Evolutionary conservation across 768 basidiomycete species (phyloP).

Genomic region (Tulasnella sp.): DNA sequence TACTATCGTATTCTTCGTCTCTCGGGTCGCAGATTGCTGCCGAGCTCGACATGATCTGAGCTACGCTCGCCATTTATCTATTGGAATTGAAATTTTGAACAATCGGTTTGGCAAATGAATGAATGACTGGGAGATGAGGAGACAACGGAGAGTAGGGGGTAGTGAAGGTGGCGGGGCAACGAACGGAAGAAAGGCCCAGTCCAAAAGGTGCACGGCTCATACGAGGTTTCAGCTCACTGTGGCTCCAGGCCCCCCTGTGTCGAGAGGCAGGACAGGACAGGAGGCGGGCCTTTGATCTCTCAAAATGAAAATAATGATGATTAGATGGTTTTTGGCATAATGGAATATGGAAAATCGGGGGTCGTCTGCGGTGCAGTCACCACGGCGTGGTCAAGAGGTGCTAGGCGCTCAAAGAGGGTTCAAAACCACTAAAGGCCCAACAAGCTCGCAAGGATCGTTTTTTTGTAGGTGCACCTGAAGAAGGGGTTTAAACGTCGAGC

Average conservation of each 20-base stretch:
- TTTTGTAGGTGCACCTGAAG: not conserved
- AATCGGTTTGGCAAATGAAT: not conserved
- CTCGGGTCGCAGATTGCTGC: not conserved
- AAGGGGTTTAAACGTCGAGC: not conserved
- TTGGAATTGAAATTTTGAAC: not conserved
- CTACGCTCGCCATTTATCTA: not conserved
- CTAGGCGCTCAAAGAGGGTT: not conserved
- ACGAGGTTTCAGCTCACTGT: not conserved
- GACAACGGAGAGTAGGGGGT: not conserved
- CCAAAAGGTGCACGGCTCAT: not conserved
- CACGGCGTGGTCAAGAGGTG: not conserved
- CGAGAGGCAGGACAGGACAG: not conserved
- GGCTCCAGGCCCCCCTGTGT: not conserved
- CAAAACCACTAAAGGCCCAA: not conserved
- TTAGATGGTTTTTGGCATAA: not conserved
- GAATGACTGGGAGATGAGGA: not conserved
- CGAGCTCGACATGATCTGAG: conserved; percentile 4
- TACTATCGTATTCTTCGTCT: not conserved
- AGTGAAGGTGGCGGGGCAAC: not conserved
- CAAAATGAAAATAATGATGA: not conserved
- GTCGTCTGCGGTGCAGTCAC: not conserved
- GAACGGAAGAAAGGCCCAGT: not conserved
- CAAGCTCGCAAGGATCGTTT: not conserved
- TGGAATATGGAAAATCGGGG: not conserved
- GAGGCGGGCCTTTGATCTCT: not conserved